Conservation (phyloP, 2,329 filamentous ascomycete species). For the Alternaria infectoria region DNA sequence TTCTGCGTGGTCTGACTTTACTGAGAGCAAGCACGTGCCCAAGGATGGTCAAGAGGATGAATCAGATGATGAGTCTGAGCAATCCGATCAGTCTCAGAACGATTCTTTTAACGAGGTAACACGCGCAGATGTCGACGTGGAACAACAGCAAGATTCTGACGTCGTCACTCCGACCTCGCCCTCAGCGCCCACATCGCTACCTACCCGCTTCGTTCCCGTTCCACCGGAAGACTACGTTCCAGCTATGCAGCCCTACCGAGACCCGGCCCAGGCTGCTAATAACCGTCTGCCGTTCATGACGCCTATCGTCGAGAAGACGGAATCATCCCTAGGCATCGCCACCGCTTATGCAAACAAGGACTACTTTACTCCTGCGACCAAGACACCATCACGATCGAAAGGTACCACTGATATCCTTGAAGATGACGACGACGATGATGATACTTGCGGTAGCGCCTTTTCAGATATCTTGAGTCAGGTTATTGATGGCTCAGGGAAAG, state of each 20-base stretch:
- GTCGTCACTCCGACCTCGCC: conserved; percentile 58
- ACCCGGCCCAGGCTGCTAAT: conserved; percentile 80
- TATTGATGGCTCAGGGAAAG: conserved; percentile 50
- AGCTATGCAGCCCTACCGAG: conserved; percentile 78
- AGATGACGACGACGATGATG: conserved; percentile 42
- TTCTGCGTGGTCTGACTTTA: conserved; percentile 90
- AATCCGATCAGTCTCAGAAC: conserved; percentile 42
- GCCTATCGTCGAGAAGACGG: conserved; percentile 93
- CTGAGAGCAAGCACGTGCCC: conserved; percentile 73
- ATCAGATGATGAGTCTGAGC: conserved; percentile 46
- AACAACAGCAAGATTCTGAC: conserved; percentile 45
- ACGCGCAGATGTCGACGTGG: conserved; percentile 32
- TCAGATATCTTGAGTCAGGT: conserved; percentile 65
- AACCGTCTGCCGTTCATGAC: conserved; percentile 98
- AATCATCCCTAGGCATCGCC: conserved; percentile 74
- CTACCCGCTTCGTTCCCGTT: conserved; percentile 74
- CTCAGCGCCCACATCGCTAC: conserved; percentile 43
- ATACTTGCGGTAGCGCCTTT: conserved; percentile 73
- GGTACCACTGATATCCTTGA: conserved; percentile 49
- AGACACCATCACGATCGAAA: conserved; percentile 75
- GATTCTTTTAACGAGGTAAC: conserved; percentile 45
- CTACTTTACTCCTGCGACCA: conserved; percentile 74
- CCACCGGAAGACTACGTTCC: conserved; percentile 87
- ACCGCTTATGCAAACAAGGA: conserved; percentile 59
- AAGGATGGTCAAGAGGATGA: conserved; percentile 38